Evolutionary conservation across 148 eudicot genomes (phyloP).

Genomic region (Rhododendron ferrugineum): DNA sequence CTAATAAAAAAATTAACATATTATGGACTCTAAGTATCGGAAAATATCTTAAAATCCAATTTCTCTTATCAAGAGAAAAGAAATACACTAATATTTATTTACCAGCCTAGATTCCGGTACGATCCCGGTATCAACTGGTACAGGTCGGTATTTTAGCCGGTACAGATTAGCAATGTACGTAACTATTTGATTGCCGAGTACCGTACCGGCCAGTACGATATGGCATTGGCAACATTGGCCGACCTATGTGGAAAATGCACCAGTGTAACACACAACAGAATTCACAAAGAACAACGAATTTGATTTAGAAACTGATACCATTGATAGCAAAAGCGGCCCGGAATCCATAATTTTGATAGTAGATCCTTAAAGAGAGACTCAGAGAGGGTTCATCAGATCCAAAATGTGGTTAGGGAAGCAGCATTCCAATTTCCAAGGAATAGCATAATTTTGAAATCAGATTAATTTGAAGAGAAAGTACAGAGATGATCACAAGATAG

Average conservation of each 20-base stretch:
- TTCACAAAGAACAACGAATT: not conserved
- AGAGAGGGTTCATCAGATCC: not conserved
- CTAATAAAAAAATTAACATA: no score
- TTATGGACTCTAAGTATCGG: no score
- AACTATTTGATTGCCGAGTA: no score
- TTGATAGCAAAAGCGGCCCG: not conserved
- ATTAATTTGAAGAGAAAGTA: not conserved
- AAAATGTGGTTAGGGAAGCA: not conserved
- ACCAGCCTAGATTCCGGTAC: no score
- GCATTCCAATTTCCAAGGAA: not conserved
- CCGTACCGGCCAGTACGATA: no score
- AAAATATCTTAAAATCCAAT: no score
- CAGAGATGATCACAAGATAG: not conserved
- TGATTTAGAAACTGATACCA: not conserved
- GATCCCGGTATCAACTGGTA: no score
- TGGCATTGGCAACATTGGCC: no score
- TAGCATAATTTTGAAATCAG: not conserved
- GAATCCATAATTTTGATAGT: not conserved
- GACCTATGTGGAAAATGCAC: not conserved
- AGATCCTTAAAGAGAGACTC: not conserved
- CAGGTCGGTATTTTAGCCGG: no score
- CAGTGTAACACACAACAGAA: not conserved
- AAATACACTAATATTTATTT: no score
- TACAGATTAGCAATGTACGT: no score
- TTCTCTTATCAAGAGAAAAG: no score